A percentile compares a stretch with the other conserved stretches of the same genome.
phyloP scores from a whole-genome alignment of 306 rosid species.

The Glycine soja region DNA sequence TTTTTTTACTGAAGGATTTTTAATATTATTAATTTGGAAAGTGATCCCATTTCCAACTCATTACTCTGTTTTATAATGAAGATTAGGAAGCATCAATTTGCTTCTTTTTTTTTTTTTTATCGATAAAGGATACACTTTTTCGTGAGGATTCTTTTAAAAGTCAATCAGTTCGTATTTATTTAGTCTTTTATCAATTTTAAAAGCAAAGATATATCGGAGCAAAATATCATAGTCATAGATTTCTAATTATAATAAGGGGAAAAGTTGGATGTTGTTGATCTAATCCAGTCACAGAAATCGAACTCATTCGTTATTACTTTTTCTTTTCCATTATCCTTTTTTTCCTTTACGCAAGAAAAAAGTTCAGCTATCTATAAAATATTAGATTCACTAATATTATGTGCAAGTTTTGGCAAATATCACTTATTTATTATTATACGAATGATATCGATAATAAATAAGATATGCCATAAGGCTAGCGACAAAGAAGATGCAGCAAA shows the following conservation, averaged over 20 bases:
- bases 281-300: not conserved
- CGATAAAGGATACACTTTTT: slow-evolving; percentile 32
- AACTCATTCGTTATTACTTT: not conserved
- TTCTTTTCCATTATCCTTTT: not conserved
- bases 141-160: slow-evolving; percentile 25
- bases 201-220: too few relatives aligned
- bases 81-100: slow-evolving; percentile 50
- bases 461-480: too few relatives aligned
- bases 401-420: not conserved
- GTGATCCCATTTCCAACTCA: slow-evolving; percentile 58
- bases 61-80: slow-evolving; percentile 52
- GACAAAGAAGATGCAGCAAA: too few relatives aligned
- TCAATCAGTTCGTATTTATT: not conserved
- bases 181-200: not conserved
- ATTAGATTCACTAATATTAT: not conserved
- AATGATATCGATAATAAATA: too few relatives aligned
- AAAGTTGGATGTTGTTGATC: not conserved
- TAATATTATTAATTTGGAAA: slow-evolving; percentile 51
- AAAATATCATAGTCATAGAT: not conserved
- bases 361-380: too few relatives aligned
- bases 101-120: not conserved
- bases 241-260: not conserved
- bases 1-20: slow-evolving; percentile 53
- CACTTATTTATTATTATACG: too few relatives aligned
- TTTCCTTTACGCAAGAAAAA: not conserved